Base-by-base conservation (phyloP, 2,329 filamentous ascomycete species). In the Xylogone sp. region DNA sequence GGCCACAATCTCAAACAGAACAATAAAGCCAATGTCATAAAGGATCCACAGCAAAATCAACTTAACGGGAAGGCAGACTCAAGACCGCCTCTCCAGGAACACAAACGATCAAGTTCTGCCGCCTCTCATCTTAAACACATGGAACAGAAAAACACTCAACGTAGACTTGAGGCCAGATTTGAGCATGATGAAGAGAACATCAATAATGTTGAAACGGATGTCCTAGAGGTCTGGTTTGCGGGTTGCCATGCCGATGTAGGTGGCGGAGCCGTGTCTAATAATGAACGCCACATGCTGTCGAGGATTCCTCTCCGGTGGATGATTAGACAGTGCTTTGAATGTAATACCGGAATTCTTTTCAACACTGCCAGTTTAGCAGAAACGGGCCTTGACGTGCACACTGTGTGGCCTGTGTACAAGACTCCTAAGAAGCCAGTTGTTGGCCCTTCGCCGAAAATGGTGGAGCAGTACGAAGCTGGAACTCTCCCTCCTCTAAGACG, bases 261-360 rank as follows among this genome's bases (percentile, higher is more conserved):
- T n/a, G 72, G 71, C 2, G 72, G 74, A 3, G 71, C 72, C 2
- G 69, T 72, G 3, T 52, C 59, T 2, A 74, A 75, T 52, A 66
- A 68, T 29, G 63, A 62, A 42, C 65, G 71, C 2, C 72, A 75
- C 50, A 72, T 71, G 57, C 67, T 75, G 8, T 67, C 71, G 3
- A 69, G 69, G 2, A 75, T 75, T 13, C 72, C 73, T 4, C 64
- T 76, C 2, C 68, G 72, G 2, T 76, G 73, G 73, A 76, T 76
- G 73, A 64, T 76, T 10, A 65, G 72, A 19, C 72, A 75, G 56
- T 71, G 68, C 52, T 75, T 75, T 56, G 70, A 73, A 54, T 74
- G 71, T 61, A 60, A 75, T 46, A 74, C 73, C 0, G 72, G 71
- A 1, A 74, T 75, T 31, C 56, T 73, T 18, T 75, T 75, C 63